Percentiles rank a stretch among this genome's conserved stretches.
Conservation (phyloP, 108 stramenopile genomes). For the Cyclostephanos tholiformis region DNA sequence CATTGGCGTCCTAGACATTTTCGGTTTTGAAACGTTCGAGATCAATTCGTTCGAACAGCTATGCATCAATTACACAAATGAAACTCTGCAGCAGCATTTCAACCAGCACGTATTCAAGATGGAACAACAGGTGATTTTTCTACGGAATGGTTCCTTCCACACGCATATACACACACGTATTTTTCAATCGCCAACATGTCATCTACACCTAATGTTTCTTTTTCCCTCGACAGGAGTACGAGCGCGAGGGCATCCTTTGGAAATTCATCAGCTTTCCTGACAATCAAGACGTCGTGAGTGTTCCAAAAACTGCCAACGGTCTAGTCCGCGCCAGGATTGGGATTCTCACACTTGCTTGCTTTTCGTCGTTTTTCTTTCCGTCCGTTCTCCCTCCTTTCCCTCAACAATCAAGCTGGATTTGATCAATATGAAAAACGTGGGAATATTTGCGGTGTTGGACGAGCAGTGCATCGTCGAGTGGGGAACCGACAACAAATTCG, state of each 20-base stretch:
- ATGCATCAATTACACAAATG: slow-evolving; percentile 95
- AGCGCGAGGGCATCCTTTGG: slow-evolving; percentile 90
- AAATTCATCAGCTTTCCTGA: slow-evolving; percentile 90
- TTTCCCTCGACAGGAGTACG: slow-evolving; percentile 65
- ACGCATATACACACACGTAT: not conserved
- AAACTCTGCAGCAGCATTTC: slow-evolving; percentile 92
- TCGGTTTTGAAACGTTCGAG: slow-evolving; percentile 95
- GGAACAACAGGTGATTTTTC: slow-evolving; percentile 59
- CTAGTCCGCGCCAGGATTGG: no score
- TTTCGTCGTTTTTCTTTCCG: not conserved
- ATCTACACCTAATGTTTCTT: not conserved
- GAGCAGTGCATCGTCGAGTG: slow-evolving; percentile 95
- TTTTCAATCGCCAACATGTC: not conserved
- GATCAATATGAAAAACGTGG: slow-evolving; percentile 91
- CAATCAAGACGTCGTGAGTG: slow-evolving; percentile 77
- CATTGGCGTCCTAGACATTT: slow-evolving; percentile 97
- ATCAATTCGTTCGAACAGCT: slow-evolving; percentile 90
- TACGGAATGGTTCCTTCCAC: not conserved
- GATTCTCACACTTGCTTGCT: not conserved
- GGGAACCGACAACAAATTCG: slow-evolving; percentile 87
- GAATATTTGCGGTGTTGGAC: slow-evolving; percentile 90
- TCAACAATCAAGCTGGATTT: slow-evolving; percentile 62
- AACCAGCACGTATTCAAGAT: slow-evolving; percentile 90
- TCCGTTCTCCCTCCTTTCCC: no score
- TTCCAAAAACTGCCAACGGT: not conserved